Evolutionary conservation across 129 eudicot species (phyloP).

Genomic region (Rutidosis leptorrhynchoides): DNA sequence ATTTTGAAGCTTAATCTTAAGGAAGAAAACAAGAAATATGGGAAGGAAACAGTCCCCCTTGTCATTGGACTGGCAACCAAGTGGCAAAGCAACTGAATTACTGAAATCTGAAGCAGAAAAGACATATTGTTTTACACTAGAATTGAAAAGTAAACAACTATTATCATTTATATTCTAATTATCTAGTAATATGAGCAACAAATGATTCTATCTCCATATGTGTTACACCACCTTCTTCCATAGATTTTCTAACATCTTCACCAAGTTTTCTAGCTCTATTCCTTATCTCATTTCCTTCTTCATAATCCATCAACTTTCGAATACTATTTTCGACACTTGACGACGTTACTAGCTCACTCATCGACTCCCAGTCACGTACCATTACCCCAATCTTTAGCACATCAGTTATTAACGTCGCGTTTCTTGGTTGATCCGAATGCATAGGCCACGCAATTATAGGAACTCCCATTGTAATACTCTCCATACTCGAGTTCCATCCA

Average conservation of each 20-base stretch:
- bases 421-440: slow-evolving; percentile 60
- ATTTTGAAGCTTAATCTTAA: too few relatives aligned
- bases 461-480: slow-evolving; percentile 56
- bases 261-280: slow-evolving; percentile 39
- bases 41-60: too few relatives aligned
- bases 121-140: too few relatives aligned
- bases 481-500: slow-evolving; percentile 67
- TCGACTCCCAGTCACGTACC: slow-evolving; percentile 32
- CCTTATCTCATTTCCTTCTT: slow-evolving; percentile 40
- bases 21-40: too few relatives aligned
- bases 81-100: too few relatives aligned
- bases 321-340: slow-evolving; percentile 26
- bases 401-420: slow-evolving; percentile 33
- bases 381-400: slow-evolving; percentile 33
- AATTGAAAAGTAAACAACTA: too few relatives aligned
- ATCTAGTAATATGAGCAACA: slow-evolving; percentile 42
- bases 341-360: slow-evolving; percentile 29
- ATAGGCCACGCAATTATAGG: slow-evolving; percentile 59
- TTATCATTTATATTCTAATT: not conserved
- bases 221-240: slow-evolving; percentile 43
- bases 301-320: slow-evolving; percentile 37
- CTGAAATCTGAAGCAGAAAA: too few relatives aligned
- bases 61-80: too few relatives aligned
- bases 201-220: slow-evolving; percentile 42
- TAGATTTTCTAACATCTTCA: slow-evolving; percentile 33